Evolutionary conservation across 768 basidiomycete genomes (phyloP), one percentile per base, ranked within the genome.

Genomic region (Pulveroboletus sp.): DNA sequence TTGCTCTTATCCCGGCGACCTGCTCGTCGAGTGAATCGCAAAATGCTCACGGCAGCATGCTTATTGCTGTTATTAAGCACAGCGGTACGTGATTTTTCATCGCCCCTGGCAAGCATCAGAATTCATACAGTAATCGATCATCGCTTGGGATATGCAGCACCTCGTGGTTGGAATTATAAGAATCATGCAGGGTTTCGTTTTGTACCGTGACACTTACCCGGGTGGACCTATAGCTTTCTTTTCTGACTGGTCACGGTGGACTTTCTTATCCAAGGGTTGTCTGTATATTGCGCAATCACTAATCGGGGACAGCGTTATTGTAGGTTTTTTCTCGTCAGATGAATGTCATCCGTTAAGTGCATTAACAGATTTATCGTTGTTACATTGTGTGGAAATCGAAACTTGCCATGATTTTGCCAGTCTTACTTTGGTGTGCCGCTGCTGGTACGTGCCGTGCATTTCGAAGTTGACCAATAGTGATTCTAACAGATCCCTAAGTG

Each of bases 371-470:
- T 24, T 51, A 50, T 32, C 43, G 52, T 12, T 51, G 42, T 20
- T 67, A 66, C 35, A 50, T 57, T 31, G 62, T 62, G 20, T 65
- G 64, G 64, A 62, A 57, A 29, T 56, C 50, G 11, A 14, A 47
- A 1, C 45, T 43, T 25, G 37, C 61, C 16, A 52, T 65, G 24
- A 31, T 61, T 6, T 23, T 67, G 7, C 65, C 65, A 1, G 12
- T 25, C 13, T 40, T 64, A 6, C 41, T 64, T 21, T 67, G 63
- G 64, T 53, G 51, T 29, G 46, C 48, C 21, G 47, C 64, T n/a
- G 49, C 51, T 21, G 45, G 65, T 58, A 43, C 16, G 53, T 4
- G 19, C 11, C 21, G n/a, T 23, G 3, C 24, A 29, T 11, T 29
- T 32, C 13, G 16, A 6, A 4, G 12, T 9, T n/a, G 36, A 19